Evolutionary conservation across 352 stramenopile genomes (phyloP), one percentile per base, ranked within the genome.

Genomic region (Pythium plurisporium): DNA sequence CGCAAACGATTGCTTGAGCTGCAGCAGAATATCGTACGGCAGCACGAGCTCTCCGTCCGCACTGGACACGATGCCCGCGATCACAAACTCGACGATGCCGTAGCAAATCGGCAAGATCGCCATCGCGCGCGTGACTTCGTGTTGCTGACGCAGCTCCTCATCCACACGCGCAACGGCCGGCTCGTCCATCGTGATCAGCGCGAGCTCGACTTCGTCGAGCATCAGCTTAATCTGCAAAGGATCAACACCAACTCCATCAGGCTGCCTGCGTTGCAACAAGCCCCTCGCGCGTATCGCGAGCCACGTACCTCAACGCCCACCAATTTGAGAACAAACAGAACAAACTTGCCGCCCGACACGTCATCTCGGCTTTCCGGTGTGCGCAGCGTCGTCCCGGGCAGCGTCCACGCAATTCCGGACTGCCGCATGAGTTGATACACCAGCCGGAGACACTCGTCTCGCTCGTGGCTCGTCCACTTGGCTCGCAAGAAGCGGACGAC

Each of bases 131-230:
- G 79, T 49, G 4, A 90, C 62, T 43, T 88, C 81, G 29, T 70
- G 70, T 7, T 68, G 59, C 30, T 79, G 79, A 0, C 77, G 78
- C 29, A 73, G 46, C 0, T 55, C 40, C 46, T 91, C 79, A 1
- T 79, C 65, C 11, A 82, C 64, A 5, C 65, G 50, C 26, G 83
- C 68, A 10, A 88, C 59, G 9, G 74, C 65, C 4, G 69, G 37
- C 12, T 88, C 79, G n/a, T 89, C 79, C 53, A 88, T 70, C 58
- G 87, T 68, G 31, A 95, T 67, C 25, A 91, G 53, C 0, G 73
- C 74, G 1, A 86, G 58, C 55, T 93, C 82, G 4, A 88, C 79
- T 54, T 95, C 85, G 41, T 95, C 85, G 12, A 95, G 52, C 74
- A 93, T 87, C 25, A 95, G 65, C 42, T 95, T 95, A 57, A 89